phyloP scores from a whole-genome alignment of 257 asterid species.

The Solanum piurae region DNA sequence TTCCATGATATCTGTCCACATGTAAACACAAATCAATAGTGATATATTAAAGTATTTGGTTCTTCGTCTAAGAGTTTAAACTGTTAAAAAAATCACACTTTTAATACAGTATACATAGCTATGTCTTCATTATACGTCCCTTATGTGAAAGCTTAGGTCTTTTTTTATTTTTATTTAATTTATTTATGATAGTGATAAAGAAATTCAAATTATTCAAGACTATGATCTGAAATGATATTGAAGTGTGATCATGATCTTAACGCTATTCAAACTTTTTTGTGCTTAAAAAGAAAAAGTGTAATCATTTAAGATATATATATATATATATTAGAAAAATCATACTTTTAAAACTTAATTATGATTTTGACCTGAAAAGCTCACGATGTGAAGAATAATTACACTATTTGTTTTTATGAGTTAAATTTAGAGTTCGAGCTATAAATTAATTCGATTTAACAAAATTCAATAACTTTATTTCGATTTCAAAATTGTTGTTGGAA shows the following conservation, averaged over 20 bases:
- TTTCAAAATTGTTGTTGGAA: background rate
- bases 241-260: no score
- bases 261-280: no score
- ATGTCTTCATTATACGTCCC: background rate
- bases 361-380: background rate
- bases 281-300: background rate
- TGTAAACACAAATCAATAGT: background rate
- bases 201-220: background rate
- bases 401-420: background rate
- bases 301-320: no score
- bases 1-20: slow-evolving; percentile 39
- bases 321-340: background rate
- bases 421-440: background rate
- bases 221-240: background rate
- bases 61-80: background rate
- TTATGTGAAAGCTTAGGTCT: background rate
- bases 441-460: background rate
- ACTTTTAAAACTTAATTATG: background rate
- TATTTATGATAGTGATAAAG: background rate
- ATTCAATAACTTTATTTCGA: background rate
- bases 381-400: background rate
- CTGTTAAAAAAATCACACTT: background rate
- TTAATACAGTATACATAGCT: background rate
- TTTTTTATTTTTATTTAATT: no score
- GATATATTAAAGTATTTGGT: no score